Conservation (phyloP, 2,329 filamentous ascomycete species). For the Fusarium pilosicola region DNA sequence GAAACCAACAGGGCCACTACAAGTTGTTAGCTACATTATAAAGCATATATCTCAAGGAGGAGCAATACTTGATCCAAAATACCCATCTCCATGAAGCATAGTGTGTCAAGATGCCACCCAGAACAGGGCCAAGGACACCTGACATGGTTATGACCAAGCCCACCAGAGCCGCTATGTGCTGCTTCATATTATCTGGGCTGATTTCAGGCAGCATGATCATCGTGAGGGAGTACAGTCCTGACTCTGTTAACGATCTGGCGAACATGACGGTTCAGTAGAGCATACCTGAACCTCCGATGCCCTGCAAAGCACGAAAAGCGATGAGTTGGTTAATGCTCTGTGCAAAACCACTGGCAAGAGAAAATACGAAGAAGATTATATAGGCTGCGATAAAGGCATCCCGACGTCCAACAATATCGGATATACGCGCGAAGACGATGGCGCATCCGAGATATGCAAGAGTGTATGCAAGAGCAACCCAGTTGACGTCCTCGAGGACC, state of each 20-base stretch:
- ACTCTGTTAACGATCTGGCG: background rate
- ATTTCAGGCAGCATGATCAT: conserved; percentile 66
- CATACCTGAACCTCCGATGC: conserved; percentile 61
- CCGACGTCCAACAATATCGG: conserved; percentile 65
- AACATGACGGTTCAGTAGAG: background rate
- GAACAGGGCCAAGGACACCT: conserved; percentile 61
- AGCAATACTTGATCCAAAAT: conserved; percentile 66
- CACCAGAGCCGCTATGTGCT: conserved; percentile 58
- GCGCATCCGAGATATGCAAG: conserved; percentile 67
- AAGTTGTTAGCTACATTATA: background rate
- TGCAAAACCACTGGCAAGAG: conserved; percentile 61
- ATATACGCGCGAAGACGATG: conserved; percentile 63
- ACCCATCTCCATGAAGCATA: conserved; percentile 64
- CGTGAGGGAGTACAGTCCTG: conserved; percentile 64
- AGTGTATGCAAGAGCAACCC: conserved; percentile 66
- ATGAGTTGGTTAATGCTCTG: conserved; percentile 55
- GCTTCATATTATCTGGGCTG: conserved; percentile 52
- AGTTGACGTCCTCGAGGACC: conserved; percentile 58
- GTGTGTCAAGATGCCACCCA: conserved; percentile 62
- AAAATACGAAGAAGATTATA: conserved; percentile 65
- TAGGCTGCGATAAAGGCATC: conserved; percentile 62
- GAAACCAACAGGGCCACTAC: conserved; percentile 61
- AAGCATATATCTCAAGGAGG: background rate
- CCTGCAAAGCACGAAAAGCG: conserved; percentile 60
- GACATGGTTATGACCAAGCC: conserved; percentile 60